Base-by-base conservation (phyloP, 2,329 filamentous ascomycete species). In the Thelonectria rubi region DNA sequence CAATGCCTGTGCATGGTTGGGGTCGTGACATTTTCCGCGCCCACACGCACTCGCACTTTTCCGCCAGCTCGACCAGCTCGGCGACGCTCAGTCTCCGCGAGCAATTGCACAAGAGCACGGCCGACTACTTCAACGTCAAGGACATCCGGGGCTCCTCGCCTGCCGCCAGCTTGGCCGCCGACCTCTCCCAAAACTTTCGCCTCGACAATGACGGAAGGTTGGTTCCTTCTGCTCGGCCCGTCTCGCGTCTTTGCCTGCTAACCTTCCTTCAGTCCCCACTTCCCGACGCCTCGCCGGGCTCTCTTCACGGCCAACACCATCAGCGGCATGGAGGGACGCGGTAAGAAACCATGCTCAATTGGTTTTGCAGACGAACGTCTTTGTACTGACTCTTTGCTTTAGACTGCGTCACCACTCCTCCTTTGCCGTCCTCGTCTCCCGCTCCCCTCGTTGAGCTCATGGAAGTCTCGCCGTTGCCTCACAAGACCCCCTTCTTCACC, bases 171-270 rank as follows among this genome's bases (percentile, higher is more conserved):
- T 82, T 99, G 69, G 94, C 94, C 43, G 94, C 93, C 64, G 95
- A 99, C 79, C 85, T 98, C 71, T 97, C 94, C 60, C 93, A 97
- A 76, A 99, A 98, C 82, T 97, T 98, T 76, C 91, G 94, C 75
- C 91, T 98, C 76, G 94, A 97, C 78, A 93, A 80, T 63, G 84
- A 87, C 58, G 77, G 91, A 74, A 97, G 94, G 94, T 97, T 83
- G 69, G 85, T 81, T 63, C 64, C 65, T 65, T 55, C 30, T 56
- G 18, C 30, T 51, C 26, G 43, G n/a, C n/a, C 40, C 15, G 45
- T 21, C 17, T 49, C 45, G 40, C 32, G 46, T 46, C 43, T 55
- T 52, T 65, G 9, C 42, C 60, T 53, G 51, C 62, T 70, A 70
- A 72, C 67, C 51, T 60, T 18, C 42, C 61, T 32, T 24, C 62